phyloP scores from a whole-genome alignment of 805 yeast species.

The Ogataea methylovora region DNA sequence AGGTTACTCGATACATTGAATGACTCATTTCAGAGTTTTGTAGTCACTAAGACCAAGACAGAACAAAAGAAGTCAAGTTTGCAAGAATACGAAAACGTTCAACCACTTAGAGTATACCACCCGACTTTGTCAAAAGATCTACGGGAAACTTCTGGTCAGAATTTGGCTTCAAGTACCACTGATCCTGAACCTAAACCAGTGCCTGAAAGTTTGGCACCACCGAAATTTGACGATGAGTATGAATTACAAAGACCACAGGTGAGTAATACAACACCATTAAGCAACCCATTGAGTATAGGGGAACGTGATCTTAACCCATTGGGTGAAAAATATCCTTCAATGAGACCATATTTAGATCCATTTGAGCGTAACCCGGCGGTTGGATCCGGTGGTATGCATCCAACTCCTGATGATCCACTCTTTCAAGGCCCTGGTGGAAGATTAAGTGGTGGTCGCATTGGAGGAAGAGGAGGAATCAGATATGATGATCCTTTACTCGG shows the following conservation, averaged over 20 bases:
- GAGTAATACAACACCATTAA: constrained; percentile 8
- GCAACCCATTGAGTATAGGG: constrained; percentile 30
- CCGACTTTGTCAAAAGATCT: no score
- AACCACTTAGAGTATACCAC: no score
- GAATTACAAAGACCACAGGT: constrained; percentile 21
- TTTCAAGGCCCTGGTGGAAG: constrained; percentile 22
- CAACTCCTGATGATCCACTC: constrained; percentile 43
- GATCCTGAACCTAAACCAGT: no score
- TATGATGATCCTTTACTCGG: constrained; percentile 45
- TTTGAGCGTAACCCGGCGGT: constrained; percentile 4
- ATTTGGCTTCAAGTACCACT: no score
- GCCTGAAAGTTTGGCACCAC: constrained; percentile 29
- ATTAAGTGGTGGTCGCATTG: constrained; percentile 1
- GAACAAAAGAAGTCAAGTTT: no score
- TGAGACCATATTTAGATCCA: constrained; percentile 39
- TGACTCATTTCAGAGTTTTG: no score
- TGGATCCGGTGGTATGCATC: constrained; percentile 46
- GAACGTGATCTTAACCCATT: constrained; percentile 39
- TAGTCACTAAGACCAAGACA: no score
- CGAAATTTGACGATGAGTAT: constrained; percentile 47
- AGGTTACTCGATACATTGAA: no score
- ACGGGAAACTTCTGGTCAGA: no score
- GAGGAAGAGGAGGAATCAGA: constrained; percentile 33
- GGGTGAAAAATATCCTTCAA: constrained; percentile 31
- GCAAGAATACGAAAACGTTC: no score